Conservation (phyloP, 768 basidiomycete species). For the Mrakia frigida region DNA sequence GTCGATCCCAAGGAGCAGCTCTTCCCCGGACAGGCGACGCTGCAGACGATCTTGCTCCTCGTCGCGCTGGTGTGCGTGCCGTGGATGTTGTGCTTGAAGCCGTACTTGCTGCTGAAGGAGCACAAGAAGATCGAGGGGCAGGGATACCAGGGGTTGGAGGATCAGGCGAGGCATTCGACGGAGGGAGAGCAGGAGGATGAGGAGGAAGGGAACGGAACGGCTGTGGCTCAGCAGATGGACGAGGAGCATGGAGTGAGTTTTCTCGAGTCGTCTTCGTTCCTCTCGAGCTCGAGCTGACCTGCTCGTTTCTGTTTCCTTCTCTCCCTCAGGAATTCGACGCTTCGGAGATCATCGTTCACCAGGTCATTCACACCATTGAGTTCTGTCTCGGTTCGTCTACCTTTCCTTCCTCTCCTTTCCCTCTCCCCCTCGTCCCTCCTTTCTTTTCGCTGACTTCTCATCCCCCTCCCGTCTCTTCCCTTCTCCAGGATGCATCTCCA, state of each 20-base stretch:
- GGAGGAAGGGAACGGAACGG: slow-evolving; percentile 54
- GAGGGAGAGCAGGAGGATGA: slow-evolving; percentile 52
- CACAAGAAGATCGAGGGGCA: slow-evolving; percentile 73
- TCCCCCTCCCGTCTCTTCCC: neutral
- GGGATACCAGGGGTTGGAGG: slow-evolving; percentile 65
- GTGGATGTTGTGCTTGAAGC: slow-evolving; percentile 87
- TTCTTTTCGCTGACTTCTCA: neutral
- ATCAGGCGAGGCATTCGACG: slow-evolving; percentile 33
- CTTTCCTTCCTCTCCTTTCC: neutral
- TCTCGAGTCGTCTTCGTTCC: slow-evolving; percentile 32
- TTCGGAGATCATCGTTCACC: slow-evolving; percentile 90
- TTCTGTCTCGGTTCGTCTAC: slow-evolving; percentile 69
- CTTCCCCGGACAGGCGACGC: slow-evolving; percentile 76
- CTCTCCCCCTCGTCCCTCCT: neutral
- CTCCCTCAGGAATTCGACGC: slow-evolving; percentile 74
- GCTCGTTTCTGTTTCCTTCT: slow-evolving; percentile 30
- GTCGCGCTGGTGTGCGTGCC: slow-evolving; percentile 84
- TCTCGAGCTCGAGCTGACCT: slow-evolving; percentile 29
- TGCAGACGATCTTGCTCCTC: slow-evolving; percentile 73
- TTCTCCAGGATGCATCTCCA: slow-evolving; percentile 72
- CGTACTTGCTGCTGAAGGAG: slow-evolving; percentile 86
- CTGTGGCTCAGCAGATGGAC: slow-evolving; percentile 64
- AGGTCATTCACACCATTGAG: slow-evolving; percentile 97
- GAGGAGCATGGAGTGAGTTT: slow-evolving; percentile 66
- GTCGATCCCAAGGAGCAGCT: slow-evolving; percentile 65